Conservation (phyloP, 2,329 filamentous ascomycete genomes). For the Fusarium sarcochroum region DNA sequence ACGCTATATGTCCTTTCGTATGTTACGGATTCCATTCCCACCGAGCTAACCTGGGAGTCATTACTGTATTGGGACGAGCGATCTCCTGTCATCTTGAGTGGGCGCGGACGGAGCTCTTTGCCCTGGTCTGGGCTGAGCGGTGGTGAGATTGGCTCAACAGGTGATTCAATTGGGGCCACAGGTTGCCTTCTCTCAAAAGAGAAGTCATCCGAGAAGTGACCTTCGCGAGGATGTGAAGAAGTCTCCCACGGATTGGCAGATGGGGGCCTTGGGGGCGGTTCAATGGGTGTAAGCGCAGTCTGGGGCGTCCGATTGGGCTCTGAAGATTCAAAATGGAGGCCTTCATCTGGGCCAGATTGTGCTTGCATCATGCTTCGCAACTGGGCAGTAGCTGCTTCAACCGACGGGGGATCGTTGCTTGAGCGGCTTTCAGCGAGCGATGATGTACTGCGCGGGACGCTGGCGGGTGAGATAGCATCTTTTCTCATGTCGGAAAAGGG, state of each 20-base stretch:
- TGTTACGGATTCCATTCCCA: conserved; percentile 33
- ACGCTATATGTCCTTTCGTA: conserved; percentile 46
- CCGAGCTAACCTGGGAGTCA: conserved; percentile 42
- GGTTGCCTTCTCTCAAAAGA: conserved; percentile 46
- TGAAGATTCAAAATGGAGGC: conserved; percentile 38
- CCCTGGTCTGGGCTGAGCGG: conserved; percentile 42
- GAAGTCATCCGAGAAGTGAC: conserved; percentile 39
- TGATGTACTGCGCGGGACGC: conserved; percentile 17
- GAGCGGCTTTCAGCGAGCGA: conserved; percentile 31
- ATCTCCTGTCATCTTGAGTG: conserved; percentile 39
- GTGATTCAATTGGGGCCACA: conserved; percentile 42
- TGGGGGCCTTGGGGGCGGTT: conserved; percentile 54
- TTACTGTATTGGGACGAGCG: conserved; percentile 43
- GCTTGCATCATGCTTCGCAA: conserved; percentile 49
- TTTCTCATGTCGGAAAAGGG: conserved; percentile 30
- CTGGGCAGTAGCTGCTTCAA: conserved; percentile 51
- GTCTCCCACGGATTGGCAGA: conserved; percentile 61
- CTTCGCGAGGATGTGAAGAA: conserved; percentile 40
- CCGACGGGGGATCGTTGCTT: conserved; percentile 40
- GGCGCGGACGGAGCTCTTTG: conserved; percentile 34
- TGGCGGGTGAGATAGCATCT: conserved; percentile 9
- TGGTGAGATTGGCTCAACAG: conserved; percentile 42
- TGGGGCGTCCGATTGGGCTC: conserved; percentile 20
- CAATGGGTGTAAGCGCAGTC: conserved; percentile 36
- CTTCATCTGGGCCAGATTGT: conserved; percentile 46